phyloP scores from a whole-genome alignment of 257 asterid genomes.

The Jasminum sambac region DNA sequence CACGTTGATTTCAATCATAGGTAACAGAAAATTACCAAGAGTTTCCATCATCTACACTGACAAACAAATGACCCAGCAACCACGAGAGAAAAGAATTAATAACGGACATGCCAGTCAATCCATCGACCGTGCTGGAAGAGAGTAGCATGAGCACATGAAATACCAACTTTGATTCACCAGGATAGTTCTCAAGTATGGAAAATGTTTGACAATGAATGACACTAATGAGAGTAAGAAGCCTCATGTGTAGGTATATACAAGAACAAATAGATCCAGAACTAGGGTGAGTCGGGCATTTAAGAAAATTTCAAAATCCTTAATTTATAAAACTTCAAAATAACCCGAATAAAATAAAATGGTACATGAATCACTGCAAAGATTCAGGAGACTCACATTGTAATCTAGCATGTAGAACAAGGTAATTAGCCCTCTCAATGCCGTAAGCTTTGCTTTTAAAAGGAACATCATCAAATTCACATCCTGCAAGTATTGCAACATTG shows the following conservation, averaged over 20 bases:
- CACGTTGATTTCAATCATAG: neutral
- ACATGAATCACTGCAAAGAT: constrained; percentile 11
- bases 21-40: neutral
- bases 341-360: neutral
- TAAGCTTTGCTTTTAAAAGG: constrained; percentile 61
- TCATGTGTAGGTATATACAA: neutral
- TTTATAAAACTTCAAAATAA: constrained; percentile 6
- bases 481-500: constrained; percentile 59
- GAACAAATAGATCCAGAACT: neutral
- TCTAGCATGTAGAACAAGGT: constrained; percentile 58
- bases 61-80: neutral
- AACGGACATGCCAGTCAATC: neutral
- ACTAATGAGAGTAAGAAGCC: neutral
- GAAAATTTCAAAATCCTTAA: constrained; percentile 7
- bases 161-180: neutral
- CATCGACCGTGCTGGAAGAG: neutral
- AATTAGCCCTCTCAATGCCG: constrained; percentile 70
- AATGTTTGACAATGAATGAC: neutral
- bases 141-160: neutral
- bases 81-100: neutral
- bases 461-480: constrained; percentile 58
- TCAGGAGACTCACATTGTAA: constrained; percentile 45
- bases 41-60: neutral
- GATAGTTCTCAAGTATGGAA: neutral
- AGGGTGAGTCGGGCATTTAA: neutral